phyloP scores from a whole-genome alignment of 176 grass and related monocot species.

The Cenchrus purpureus region DNA sequence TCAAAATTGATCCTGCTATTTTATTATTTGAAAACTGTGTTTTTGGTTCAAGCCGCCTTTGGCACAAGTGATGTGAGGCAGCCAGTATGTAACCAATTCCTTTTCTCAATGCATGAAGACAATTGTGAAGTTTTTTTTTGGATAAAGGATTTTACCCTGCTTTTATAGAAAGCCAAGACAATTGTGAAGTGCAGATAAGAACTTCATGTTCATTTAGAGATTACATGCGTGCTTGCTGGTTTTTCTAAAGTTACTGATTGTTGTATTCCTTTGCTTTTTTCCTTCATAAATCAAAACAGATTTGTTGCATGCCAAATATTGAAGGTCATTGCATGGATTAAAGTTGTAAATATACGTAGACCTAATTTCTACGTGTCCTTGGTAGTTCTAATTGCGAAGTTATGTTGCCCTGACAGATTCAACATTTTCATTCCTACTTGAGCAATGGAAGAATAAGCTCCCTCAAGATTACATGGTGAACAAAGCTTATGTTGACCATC shows the following conservation, averaged over 20 bases:
- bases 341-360: conserved; percentile 36
- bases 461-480: conserved; percentile 72
- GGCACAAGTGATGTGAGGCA: background rate
- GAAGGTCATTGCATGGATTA: conserved; percentile 21
- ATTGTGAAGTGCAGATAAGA: background rate
- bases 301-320: background rate
- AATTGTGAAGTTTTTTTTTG: background rate
- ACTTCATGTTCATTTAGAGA: background rate
- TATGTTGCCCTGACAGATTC: conserved; percentile 64
- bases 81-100: background rate
- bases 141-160: too few relatives aligned
- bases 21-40: conserved; percentile 25
- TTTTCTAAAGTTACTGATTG: conserved; percentile 4
- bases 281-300: conserved; percentile 22
- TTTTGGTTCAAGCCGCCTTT: conserved; percentile 28
- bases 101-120: background rate
- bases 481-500: conserved; percentile 80
- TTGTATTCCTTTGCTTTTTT: conserved; percentile 22
- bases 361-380: conserved; percentile 24
- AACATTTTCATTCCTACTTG: conserved; percentile 88
- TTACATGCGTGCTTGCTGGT: background rate
- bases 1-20: conserved; percentile 16
- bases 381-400: conserved; percentile 19
- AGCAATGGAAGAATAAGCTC: conserved; percentile 81
- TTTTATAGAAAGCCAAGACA: too few relatives aligned